These are phyloP conservation scores for Fusarium foetens DNA, from an alignment of 2,329 filamentous ascomycete genomes.

Conservation along the genomic window DNA sequence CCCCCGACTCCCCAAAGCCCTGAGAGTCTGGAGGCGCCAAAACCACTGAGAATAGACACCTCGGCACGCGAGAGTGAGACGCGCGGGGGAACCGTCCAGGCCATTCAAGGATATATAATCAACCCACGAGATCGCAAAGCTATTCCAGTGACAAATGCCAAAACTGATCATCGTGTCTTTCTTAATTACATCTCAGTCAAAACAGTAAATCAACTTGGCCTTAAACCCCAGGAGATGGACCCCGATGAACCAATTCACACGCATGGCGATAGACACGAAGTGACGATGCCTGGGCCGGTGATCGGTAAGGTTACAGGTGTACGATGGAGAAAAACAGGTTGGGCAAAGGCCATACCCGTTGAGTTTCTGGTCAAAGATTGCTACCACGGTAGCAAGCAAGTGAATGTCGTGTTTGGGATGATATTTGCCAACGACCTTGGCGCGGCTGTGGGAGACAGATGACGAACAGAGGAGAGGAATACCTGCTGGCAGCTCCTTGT, in stretches of 20 bases:
- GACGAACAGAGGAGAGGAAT: rapidly evolving
- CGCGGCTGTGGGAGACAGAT: not conserved
- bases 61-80: rapidly evolving
- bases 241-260: rapidly evolving
- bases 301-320: not conserved
- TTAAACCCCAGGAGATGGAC: rapidly evolving
- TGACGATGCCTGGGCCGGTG: not conserved
- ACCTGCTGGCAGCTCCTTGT: rapidly evolving
- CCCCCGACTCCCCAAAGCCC: not conserved
- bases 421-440: not conserved
- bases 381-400: rapidly evolving
- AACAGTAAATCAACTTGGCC: rapidly evolving
- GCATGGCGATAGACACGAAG: rapidly evolving
- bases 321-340: not conserved
- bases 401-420: not conserved
- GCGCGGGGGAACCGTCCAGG: rapidly evolving
- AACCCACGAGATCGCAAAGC: rapidly evolving
- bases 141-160: rapidly evolving
- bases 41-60: rapidly evolving
- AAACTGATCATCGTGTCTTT: rapidly evolving
- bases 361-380: not conserved
- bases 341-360: rapidly evolving
- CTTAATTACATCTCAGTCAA: not conserved
- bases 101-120: not conserved
- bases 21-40: rapidly evolving